A percentile compares a stretch with the other conserved stretches of the same genome.
phyloP scores from a whole-genome alignment of 352 stramenopile genomes.

The Phytopythium ostracodes region DNA sequence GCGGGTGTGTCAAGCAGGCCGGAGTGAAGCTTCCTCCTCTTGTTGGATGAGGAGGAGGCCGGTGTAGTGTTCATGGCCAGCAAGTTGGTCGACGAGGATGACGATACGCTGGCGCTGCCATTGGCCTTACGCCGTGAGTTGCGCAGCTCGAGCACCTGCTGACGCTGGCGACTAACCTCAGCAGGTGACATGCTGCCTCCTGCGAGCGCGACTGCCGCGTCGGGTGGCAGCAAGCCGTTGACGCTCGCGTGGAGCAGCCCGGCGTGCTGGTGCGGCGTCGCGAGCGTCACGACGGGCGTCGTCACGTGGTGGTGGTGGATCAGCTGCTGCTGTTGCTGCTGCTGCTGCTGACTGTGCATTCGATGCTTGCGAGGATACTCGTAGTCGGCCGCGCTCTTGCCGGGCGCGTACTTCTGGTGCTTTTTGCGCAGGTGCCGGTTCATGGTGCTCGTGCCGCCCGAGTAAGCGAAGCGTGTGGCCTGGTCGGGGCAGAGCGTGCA shows the following conservation, averaged over 20 bases:
- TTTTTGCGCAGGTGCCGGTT: slow-evolving; percentile 81
- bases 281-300: slow-evolving; percentile 1
- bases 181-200: slow-evolving; percentile 37
- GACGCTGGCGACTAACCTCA: slow-evolving; percentile 33
- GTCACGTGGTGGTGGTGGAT: slow-evolving; percentile 7
- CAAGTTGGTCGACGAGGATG: neutral
- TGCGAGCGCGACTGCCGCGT: slow-evolving; percentile 17
- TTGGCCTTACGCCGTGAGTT: slow-evolving; percentile 39
- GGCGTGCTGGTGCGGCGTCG: neutral
- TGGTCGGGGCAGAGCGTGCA: slow-evolving; percentile 69
- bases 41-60: slow-evolving; percentile 10
- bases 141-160: slow-evolving; percentile 58
- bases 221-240: slow-evolving; percentile 9
- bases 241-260: slow-evolving; percentile 9
- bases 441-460: slow-evolving; percentile 79
- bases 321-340: slow-evolving; percentile 3
- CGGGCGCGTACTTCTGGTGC: slow-evolving; percentile 73
- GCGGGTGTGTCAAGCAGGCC: slow-evolving; percentile 15
- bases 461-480: slow-evolving; percentile 76
- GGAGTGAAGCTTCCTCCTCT: slow-evolving; percentile 41
- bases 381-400: slow-evolving; percentile 73
- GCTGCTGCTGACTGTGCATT: neutral
- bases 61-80: neutral
- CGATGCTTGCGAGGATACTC: slow-evolving; percentile 30
- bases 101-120: neutral